A percentile compares a stretch with the other conserved stretches of the same genome.
Conservation (phyloP, 805 yeast species). For the Wickerhamiella azyma region DNA sequence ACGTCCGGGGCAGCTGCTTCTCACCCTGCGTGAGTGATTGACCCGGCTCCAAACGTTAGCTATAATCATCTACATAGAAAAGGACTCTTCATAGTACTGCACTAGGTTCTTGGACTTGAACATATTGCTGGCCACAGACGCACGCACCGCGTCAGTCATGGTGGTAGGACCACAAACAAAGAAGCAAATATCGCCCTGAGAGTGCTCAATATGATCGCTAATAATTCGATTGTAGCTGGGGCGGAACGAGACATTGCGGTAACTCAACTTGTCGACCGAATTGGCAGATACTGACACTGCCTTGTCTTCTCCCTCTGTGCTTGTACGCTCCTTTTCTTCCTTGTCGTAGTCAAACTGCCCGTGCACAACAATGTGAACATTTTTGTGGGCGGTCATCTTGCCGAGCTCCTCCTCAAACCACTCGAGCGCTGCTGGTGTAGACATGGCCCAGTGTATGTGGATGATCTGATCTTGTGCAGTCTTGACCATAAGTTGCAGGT, state of each 20-base stretch:
- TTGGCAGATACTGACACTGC: not conserved
- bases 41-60: too few species aligned
- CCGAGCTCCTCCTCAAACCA: constrained; percentile 37
- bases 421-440: constrained; percentile 37
- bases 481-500: constrained; percentile 26
- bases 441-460: constrained; percentile 50
- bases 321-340: too few species aligned
- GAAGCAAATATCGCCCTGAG: constrained; percentile 35
- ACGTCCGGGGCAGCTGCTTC: too few species aligned
- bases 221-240: constrained; percentile 34
- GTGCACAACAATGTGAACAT: constrained; percentile 12
- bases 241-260: not conserved
- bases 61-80: constrained; percentile 27
- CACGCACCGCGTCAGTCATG: constrained; percentile 45
- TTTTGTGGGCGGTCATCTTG: constrained; percentile 16
- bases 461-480: constrained; percentile 10
- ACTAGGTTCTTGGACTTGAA: constrained; percentile 33
- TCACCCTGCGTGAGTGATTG: too few species aligned
- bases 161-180: constrained; percentile 50
- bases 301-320: too few species aligned
- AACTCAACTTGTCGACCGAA: not conserved
- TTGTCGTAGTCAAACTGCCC: constrained; percentile 1
- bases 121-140: constrained; percentile 32
- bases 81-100: constrained; percentile 60
- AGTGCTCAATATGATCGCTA: constrained; percentile 24